Conservation (phyloP, 345 rosid genomes). For the Acer negundo region DNA sequence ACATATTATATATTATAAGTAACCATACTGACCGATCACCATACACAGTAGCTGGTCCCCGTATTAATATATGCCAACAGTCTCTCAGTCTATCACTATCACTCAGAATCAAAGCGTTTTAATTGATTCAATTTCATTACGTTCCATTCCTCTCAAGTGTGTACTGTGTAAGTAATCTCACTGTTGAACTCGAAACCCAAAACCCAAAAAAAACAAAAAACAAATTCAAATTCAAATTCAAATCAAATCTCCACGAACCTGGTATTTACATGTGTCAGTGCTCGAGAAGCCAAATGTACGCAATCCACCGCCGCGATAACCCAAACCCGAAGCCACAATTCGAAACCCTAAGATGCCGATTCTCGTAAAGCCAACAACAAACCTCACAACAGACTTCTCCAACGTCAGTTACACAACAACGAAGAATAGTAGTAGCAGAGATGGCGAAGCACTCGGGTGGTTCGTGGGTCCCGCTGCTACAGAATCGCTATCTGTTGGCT, state of each 20-base stretch:
- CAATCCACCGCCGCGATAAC: not conserved
- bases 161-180: too few relatives aligned
- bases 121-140: too few relatives aligned
- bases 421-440: not conserved
- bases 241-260: not conserved
- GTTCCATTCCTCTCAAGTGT: too few relatives aligned
- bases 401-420: not conserved
- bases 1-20: too few relatives aligned
- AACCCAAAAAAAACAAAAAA: too few relatives aligned
- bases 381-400: not conserved
- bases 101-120: too few relatives aligned
- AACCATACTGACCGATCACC: too few relatives aligned
- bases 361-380: not conserved
- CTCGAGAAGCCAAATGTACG: slow-evolving; percentile 26
- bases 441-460: slow-evolving; percentile 46
- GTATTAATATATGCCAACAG: too few relatives aligned
- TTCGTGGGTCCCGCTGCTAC: slow-evolving; percentile 35
- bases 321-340: not conserved
- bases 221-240: not conserved
- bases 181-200: too few relatives aligned
- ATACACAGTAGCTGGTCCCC: too few relatives aligned
- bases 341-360: slow-evolving; percentile 29
- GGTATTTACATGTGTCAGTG: slow-evolving; percentile 7
- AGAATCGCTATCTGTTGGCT: slow-evolving; percentile 39
- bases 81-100: too few relatives aligned